Base-by-base conservation (phyloP, 2,329 filamentous ascomycete species). In the Trichoderma simmonsii region DNA sequence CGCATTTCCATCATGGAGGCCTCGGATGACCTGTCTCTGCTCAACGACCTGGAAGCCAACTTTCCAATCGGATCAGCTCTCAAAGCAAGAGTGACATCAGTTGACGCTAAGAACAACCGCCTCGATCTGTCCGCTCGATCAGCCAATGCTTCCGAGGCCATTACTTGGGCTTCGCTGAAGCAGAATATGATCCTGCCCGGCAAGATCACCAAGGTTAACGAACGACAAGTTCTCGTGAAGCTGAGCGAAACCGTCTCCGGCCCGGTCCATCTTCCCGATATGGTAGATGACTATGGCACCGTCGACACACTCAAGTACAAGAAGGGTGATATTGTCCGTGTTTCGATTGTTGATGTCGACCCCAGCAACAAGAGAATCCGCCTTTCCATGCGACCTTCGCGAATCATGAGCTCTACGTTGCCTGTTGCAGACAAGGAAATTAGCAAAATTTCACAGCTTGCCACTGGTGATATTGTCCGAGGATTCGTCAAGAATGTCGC, bases 11-110 rank as follows among this genome's bases (percentile, higher is more conserved):
- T 92, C 73, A 90, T 96, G 80, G 95, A 98, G 78, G 89, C 96
- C 9, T 94, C 94, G 0, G 93, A 97, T 77, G 94, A 98, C 80
- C 84, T 97, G 61, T 92, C 94, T 8, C 86, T 93, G 70, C 85
- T 97, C 43, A 89, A 91, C 36, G 89, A 97, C 77, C 83, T 98
- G 3, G 87, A 90, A 62, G 87, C 89, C 74, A 93, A 93, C 81
- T 98, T 97, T 81, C 95, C 96, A 0, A 81, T 97, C 51, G 96
- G 96, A n/a, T 96, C 92, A 60, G 96, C 94, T 6, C 82, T 99
- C 59, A 92, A 90, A 79, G 93, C 95, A 12, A 90, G 90, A 30
- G 94, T 97, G 24, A 90, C 92, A 70, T 86, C 87, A 3, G 89
- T 97, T 4, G 91, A 98, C 79, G 81, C 87, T 36, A 85, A 88